A percentile compares a stretch with the other conserved stretches of the same genome.
phyloP scores from a whole-genome alignment of 2,329 filamentous ascomycete species.

The Sphaerulina musiva region DNA sequence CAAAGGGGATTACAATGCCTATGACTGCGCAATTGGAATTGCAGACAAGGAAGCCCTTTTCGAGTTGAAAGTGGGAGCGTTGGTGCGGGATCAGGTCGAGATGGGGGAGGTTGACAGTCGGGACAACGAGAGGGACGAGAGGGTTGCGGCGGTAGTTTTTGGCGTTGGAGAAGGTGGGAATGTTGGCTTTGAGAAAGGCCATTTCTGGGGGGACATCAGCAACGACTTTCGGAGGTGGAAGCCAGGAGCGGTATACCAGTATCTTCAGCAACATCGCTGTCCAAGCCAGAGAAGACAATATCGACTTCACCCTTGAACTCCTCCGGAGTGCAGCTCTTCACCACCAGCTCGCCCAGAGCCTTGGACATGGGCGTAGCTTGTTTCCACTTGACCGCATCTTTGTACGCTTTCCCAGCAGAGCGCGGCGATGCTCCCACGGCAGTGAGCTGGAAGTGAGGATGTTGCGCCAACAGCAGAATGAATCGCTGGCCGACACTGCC shows the following conservation, averaged over 20 bases:
- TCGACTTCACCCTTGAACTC: slow-evolving; percentile 80
- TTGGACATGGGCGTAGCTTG: slow-evolving; percentile 76
- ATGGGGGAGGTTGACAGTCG: slow-evolving; percentile 86
- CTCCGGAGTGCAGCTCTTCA: slow-evolving; percentile 74
- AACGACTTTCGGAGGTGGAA: neutral
- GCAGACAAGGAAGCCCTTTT: slow-evolving; percentile 89
- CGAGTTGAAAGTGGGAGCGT: slow-evolving; percentile 61
- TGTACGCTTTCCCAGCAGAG: slow-evolving; percentile 89
- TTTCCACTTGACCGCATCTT: slow-evolving; percentile 92
- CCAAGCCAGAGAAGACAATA: slow-evolving; percentile 84
- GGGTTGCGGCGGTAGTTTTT: slow-evolving; percentile 94
- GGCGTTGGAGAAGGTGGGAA: slow-evolving; percentile 93
- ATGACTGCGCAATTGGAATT: slow-evolving; percentile 99
- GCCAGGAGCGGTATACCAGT: slow-evolving; percentile 54
- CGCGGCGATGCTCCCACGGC: slow-evolving; percentile 84
- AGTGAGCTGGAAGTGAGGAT: slow-evolving; percentile 79
- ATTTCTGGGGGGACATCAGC: slow-evolving; percentile 54
- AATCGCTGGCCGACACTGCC: slow-evolving; percentile 94
- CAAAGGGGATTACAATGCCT: slow-evolving; percentile 89
- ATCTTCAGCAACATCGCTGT: slow-evolving; percentile 86
- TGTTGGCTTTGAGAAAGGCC: slow-evolving; percentile 80
- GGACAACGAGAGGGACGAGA: slow-evolving; percentile 85
- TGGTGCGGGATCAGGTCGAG: slow-evolving; percentile 86
- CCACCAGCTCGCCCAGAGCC: slow-evolving; percentile 68
- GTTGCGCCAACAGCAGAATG: slow-evolving; percentile 80